Conservation (phyloP, 106 monocot genomes). For the Phalaenopsis equestris region DNA sequence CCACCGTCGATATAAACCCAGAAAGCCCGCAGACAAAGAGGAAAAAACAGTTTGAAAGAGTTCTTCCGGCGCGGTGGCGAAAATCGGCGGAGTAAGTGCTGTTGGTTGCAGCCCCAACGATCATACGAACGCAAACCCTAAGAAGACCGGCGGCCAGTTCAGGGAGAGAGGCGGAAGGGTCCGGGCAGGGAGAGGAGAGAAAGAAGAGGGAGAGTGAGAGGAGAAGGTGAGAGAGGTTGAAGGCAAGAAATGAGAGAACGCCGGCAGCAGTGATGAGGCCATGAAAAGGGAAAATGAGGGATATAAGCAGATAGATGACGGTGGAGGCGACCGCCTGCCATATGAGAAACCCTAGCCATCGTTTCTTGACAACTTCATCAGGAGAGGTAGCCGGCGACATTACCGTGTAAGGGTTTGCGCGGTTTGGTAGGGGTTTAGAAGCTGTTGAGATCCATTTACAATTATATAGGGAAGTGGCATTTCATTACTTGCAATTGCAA, state of each 20-base stretch:
- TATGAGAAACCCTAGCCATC: conserved; percentile 75
- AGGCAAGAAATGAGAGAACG: conserved; percentile 20
- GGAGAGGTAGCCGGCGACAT: conserved; percentile 12
- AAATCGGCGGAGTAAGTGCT: conserved; percentile 10
- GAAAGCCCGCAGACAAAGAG: conserved; percentile 24
- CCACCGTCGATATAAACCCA: conserved; percentile 35
- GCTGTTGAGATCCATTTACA: not conserved
- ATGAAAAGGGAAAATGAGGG: conserved; percentile 16
- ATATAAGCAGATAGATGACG: conserved; percentile 29
- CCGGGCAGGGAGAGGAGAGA: conserved; percentile 25
- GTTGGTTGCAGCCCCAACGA: conserved; percentile 30
- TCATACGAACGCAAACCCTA: conserved; percentile 17
- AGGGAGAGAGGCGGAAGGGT: conserved; percentile 24
- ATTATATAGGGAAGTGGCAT: too few species aligned
- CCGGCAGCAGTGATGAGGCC: conserved; percentile 2
- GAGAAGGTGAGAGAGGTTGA: conserved; percentile 27
- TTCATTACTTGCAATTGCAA: too few species aligned
- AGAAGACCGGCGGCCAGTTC: conserved; percentile 24
- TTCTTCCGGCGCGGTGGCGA: conserved; percentile 17
- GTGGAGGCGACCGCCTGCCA: conserved; percentile 59
- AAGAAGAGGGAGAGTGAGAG: conserved; percentile 21
- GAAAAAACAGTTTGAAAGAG: conserved; percentile 23
- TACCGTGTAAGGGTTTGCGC: not conserved
- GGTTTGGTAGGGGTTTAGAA: not conserved
- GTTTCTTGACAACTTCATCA: conserved; percentile 41